These are phyloP conservation scores for Cutaneotrichosporon sp. DNA, from an alignment of 1,284 basidiomycete genomes.

Conservation along the genomic window DNA sequence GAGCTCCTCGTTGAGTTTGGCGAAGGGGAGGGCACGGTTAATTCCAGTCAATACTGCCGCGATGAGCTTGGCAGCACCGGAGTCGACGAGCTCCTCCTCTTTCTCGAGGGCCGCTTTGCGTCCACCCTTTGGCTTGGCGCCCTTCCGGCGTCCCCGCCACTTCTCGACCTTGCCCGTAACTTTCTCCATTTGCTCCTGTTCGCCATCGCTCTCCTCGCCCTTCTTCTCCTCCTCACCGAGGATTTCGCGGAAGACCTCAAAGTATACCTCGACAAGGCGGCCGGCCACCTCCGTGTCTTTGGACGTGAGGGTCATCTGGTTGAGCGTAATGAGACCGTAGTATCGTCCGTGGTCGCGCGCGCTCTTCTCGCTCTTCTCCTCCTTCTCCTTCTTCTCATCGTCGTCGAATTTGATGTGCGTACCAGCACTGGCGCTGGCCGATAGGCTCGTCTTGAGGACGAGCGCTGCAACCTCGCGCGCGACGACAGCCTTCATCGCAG, in stretches of 20 bases:
- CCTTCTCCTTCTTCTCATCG: constrained; percentile 36
- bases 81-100: constrained; percentile 61
- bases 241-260: constrained; percentile 87
- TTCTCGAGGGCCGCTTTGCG: constrained; percentile 38
- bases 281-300: constrained; percentile 73
- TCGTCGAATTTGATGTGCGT: constrained; percentile 49
- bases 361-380: constrained; percentile 41
- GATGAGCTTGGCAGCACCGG: constrained; percentile 74
- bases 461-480: constrained; percentile 80
- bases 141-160: constrained; percentile 46
- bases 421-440: constrained; percentile 48
- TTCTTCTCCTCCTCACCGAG: constrained; percentile 56
- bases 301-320: constrained; percentile 79
- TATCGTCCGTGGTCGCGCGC: constrained; percentile 70
- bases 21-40: constrained; percentile 91
- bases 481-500: constrained; percentile 87
- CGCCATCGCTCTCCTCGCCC: constrained; percentile 45
- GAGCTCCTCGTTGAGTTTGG: constrained; percentile 62
- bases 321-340: constrained; percentile 88
- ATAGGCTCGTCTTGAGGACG: constrained; percentile 60
- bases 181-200: constrained; percentile 41
- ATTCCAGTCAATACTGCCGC: constrained; percentile 91
- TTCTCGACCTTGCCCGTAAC: constrained; percentile 49
- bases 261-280: constrained; percentile 84
- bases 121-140: constrained; percentile 41